These are phyloP conservation scores for Priceomyces medius DNA, from an alignment of 805 yeast species.

Conservation along the genomic window DNA sequence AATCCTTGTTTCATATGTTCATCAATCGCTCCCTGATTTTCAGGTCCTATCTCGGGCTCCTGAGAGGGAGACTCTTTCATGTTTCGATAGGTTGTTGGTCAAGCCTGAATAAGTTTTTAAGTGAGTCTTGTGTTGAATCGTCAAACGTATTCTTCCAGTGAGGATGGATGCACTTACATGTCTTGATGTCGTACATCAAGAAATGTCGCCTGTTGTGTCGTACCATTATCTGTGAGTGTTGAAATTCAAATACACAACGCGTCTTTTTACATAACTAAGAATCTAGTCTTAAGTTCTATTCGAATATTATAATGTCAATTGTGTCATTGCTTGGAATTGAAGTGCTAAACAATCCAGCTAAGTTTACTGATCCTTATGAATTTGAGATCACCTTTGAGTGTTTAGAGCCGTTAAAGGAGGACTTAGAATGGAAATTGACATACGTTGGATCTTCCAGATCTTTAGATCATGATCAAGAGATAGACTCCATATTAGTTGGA, in stretches of 20 bases:
- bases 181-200: slow-evolving; percentile 5
- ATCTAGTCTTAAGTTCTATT: neutral
- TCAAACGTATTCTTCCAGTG: no score
- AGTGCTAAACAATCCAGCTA: slow-evolving; percentile 92
- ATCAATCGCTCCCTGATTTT: neutral
- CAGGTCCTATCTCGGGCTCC: neutral
- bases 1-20: slow-evolving; percentile 1
- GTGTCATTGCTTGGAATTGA: slow-evolving; percentile 89
- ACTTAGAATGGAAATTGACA: slow-evolving; percentile 95
- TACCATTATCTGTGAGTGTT: neutral
- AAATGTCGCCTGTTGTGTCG: slow-evolving; percentile 1
- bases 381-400: slow-evolving; percentile 98
- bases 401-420: slow-evolving; percentile 85
- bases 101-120: neutral
- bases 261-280: neutral
- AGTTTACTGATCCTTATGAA: slow-evolving; percentile 89
- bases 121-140: neutral
- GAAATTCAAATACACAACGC: slow-evolving; percentile 1
- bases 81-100: neutral
- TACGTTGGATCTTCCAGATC: slow-evolving; percentile 96
- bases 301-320: slow-evolving; percentile 64
- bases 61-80: neutral
- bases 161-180: no score
- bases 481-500: slow-evolving; percentile 95
- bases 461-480: slow-evolving; percentile 92